Evolutionary conservation across 768 basidiomycete genomes (phyloP).

Genomic region (Termitomyces titanicus): DNA sequence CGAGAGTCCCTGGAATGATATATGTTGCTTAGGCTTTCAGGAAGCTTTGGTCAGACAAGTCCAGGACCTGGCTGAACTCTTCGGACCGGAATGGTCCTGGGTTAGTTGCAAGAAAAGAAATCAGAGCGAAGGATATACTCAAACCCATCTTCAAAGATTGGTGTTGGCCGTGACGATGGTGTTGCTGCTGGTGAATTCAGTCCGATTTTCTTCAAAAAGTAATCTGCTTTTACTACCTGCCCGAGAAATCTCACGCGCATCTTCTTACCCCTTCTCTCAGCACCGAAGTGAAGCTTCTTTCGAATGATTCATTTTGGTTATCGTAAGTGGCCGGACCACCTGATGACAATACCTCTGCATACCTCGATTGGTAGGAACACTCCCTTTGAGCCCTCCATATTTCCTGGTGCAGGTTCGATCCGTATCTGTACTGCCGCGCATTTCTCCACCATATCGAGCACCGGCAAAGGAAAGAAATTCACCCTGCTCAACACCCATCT

Average conservation of each 20-base stretch:
- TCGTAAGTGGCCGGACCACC: conserved; percentile 32
- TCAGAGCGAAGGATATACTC: background rate
- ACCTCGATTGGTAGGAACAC: conserved; percentile 28
- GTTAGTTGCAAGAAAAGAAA: conserved; percentile 26
- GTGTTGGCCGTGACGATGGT: conserved; percentile 64
- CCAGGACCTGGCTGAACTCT: conserved; percentile 46
- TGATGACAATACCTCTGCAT: background rate
- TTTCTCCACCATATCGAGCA: conserved; percentile 24
- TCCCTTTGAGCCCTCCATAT: conserved; percentile 45
- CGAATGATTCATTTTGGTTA: conserved; percentile 52
- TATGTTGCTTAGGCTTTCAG: conserved; percentile 38
- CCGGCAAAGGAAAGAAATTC: conserved; percentile 22
- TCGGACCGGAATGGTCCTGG: conserved; percentile 54
- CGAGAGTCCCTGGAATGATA: background rate
- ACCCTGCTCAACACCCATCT: conserved; percentile 51
- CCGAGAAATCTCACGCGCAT: conserved; percentile 16
- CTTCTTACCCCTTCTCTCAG: background rate
- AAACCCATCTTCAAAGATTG: conserved; percentile 33
- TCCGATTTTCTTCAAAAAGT: conserved; percentile 60
- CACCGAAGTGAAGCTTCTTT: conserved; percentile 29
- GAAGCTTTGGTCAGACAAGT: conserved; percentile 57
- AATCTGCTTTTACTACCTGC: background rate
- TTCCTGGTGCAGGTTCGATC: conserved; percentile 46
- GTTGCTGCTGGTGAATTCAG: conserved; percentile 52
- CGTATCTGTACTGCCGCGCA: conserved; percentile 46